phyloP scores from a whole-genome alignment of 192 early-diverging fungal species.

The Coemansia erecta region DNA sequence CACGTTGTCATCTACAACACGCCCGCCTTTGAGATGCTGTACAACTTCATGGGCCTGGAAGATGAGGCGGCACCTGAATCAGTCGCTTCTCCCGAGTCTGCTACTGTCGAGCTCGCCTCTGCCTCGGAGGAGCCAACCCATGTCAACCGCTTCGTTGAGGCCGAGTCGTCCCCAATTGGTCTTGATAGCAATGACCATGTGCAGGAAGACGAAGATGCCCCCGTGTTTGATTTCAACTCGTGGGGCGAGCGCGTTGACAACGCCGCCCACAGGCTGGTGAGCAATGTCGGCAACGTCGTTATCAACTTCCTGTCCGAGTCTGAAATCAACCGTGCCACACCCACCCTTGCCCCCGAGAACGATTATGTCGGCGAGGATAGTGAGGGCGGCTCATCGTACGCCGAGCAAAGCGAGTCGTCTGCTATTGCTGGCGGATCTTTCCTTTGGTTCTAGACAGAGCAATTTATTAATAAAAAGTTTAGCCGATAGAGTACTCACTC shows the following conservation, averaged over 20 bases:
- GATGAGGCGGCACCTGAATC: too few species aligned
- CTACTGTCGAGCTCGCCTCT: too few species aligned
- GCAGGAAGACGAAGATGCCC: not conserved
- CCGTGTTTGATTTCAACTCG: conserved; percentile 33
- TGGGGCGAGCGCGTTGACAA: conserved; percentile 38
- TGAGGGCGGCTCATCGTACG: too few species aligned
- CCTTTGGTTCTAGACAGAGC: not conserved
- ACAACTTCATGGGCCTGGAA: conserved; percentile 25
- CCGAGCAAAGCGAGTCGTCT: too few species aligned
- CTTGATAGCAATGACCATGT: too few species aligned
- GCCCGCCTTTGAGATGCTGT: conserved; percentile 37
- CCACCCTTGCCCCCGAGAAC: conserved; percentile 1
- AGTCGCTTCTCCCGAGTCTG: not conserved
- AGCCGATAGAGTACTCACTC: too few species aligned
- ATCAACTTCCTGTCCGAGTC: conserved; percentile 13
- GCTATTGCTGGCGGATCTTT: not conserved
- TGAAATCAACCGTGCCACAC: not conserved
- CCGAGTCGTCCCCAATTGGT: too few species aligned
- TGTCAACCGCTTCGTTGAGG: too few species aligned
- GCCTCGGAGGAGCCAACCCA: too few species aligned
- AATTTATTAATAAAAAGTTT: not conserved
- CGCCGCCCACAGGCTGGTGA: conserved; percentile 30
- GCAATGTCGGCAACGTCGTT: conserved; percentile 34
- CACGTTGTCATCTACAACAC: conserved; percentile 18
- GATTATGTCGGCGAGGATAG: conserved; percentile 2